These are phyloP conservation scores for Gonapodya sp. DNA, from an alignment of 192 early-diverging fungal species.

Conservation along the genomic window DNA sequence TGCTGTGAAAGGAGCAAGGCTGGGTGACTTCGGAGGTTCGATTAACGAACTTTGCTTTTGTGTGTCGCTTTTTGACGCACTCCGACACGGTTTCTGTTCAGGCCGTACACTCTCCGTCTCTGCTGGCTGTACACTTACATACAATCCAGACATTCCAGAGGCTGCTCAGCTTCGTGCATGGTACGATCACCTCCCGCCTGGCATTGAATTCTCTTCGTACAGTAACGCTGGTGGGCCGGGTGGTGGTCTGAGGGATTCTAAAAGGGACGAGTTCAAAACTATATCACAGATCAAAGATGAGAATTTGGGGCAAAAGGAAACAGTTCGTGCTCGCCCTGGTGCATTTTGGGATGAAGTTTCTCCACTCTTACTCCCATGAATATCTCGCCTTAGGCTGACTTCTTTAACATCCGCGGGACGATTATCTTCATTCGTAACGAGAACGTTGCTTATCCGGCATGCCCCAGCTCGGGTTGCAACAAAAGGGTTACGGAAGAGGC, in stretches of 20 bases:
- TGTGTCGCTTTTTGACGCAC: slow-evolving; percentile 6
- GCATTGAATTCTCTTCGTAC: slow-evolving; percentile 32
- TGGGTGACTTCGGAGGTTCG: slow-evolving; percentile 76
- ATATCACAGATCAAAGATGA: slow-evolving; percentile 58
- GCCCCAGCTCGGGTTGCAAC: slow-evolving; percentile 64
- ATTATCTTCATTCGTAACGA: slow-evolving; percentile 66
- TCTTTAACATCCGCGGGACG: slow-evolving; percentile 59
- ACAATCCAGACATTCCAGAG: slow-evolving; percentile 72
- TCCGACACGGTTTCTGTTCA: slow-evolving; percentile 15
- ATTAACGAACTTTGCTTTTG: not conserved
- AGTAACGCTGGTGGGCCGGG: slow-evolving; percentile 21
- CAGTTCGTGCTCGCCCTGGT: slow-evolving; percentile 22
- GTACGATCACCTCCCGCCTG: slow-evolving; percentile 29
- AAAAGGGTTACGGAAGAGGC: slow-evolving; percentile 75
- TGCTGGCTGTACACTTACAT: slow-evolving; percentile 29
- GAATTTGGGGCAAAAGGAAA: slow-evolving; percentile 56
- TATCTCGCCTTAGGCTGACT: slow-evolving; percentile 42
- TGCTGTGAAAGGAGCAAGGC: slow-evolving; percentile 73
- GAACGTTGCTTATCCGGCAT: slow-evolving; percentile 74
- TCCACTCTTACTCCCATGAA: not conserved
- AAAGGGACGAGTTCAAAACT: slow-evolving; percentile 42
- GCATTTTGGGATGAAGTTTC: not conserved
- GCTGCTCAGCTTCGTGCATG: slow-evolving; percentile 64
- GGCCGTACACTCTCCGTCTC: slow-evolving; percentile 41
- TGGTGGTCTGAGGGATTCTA: slow-evolving; percentile 19